Conservation (phyloP, 176 grass and related monocot genomes). For the Raddia guianensis region DNA sequence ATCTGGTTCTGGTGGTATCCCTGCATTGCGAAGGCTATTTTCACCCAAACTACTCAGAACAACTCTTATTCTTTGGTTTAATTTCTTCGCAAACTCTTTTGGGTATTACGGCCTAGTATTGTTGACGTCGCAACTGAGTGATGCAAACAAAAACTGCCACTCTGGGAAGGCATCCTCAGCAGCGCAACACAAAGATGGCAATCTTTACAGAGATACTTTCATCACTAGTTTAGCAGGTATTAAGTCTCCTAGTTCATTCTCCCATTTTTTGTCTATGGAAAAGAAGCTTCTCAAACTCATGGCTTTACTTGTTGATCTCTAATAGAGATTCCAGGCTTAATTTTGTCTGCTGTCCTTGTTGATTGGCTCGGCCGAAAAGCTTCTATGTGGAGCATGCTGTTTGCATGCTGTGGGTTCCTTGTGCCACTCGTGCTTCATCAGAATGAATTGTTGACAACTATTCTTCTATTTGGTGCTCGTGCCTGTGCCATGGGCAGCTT, state of each 20-base stretch:
- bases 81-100: conserved; percentile 72
- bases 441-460: conserved; percentile 59
- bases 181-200: background rate
- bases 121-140: conserved; percentile 58
- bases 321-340: conserved; percentile 68
- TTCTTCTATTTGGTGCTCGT: conserved; percentile 70
- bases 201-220: conserved; percentile 67
- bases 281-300: background rate
- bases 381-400: conserved; percentile 69
- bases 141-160: conserved; percentile 40
- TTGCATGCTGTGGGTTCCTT: conserved; percentile 56
- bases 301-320: background rate
- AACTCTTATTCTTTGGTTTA: conserved; percentile 75
- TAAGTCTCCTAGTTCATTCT: background rate
- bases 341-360: conserved; percentile 62
- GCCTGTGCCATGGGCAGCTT: conserved; percentile 66
- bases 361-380: conserved; percentile 69
- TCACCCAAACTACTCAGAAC: conserved; percentile 54
- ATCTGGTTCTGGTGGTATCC: conserved; percentile 33
- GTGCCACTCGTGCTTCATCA: conserved; percentile 64
- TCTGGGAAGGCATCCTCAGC: conserved; percentile 1
- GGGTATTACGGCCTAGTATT: conserved; percentile 74
- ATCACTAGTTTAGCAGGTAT: conserved; percentile 71
- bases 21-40: conserved; percentile 44
- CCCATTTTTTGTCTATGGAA: background rate